phyloP scores from a whole-genome alignment of 345 rosid genomes.

The Punica granatum region DNA sequence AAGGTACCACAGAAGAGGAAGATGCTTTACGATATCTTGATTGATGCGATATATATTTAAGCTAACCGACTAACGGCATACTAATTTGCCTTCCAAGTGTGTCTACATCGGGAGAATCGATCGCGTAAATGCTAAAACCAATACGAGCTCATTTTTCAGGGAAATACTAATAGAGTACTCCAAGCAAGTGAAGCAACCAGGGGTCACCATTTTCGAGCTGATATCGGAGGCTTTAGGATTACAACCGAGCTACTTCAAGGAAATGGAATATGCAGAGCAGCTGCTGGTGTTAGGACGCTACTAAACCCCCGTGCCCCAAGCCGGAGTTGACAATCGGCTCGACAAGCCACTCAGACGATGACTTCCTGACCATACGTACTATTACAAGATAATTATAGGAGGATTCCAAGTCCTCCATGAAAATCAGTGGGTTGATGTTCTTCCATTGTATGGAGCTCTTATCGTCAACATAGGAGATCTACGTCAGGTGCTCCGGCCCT shows the following conservation, averaged over 20 bases:
- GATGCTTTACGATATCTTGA: too few species aligned
- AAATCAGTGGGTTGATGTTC: constrained; percentile 33
- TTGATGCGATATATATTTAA: too few species aligned
- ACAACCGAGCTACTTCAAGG: constrained; percentile 22
- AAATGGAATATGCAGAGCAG: constrained; percentile 16
- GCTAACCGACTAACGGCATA: too few species aligned
- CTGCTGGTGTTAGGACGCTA: constrained; percentile 27
- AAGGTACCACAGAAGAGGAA: too few species aligned
- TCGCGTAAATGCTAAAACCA: background rate
- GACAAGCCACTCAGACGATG: constrained; percentile 21
- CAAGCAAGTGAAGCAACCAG: constrained; percentile 15
- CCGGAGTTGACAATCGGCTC: constrained; percentile 36
- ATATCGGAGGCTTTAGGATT: constrained; percentile 40
- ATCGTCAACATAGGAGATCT: constrained; percentile 33
- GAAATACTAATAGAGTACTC: constrained; percentile 18
- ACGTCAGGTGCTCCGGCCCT: constrained; percentile 26
- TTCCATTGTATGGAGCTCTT: constrained; percentile 25
- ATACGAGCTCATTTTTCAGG: constrained; percentile 20
- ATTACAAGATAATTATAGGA: constrained; percentile 40
- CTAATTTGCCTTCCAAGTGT: too few species aligned
- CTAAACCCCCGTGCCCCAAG: constrained; percentile 38
- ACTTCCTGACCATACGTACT: constrained; percentile 31
- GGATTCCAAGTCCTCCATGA: constrained; percentile 42
- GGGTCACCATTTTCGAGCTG: constrained; percentile 21
- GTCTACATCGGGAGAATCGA: too few species aligned